phyloP scores from a whole-genome alignment of 1,284 basidiomycete species.

The Termitomyces sp. region DNA sequence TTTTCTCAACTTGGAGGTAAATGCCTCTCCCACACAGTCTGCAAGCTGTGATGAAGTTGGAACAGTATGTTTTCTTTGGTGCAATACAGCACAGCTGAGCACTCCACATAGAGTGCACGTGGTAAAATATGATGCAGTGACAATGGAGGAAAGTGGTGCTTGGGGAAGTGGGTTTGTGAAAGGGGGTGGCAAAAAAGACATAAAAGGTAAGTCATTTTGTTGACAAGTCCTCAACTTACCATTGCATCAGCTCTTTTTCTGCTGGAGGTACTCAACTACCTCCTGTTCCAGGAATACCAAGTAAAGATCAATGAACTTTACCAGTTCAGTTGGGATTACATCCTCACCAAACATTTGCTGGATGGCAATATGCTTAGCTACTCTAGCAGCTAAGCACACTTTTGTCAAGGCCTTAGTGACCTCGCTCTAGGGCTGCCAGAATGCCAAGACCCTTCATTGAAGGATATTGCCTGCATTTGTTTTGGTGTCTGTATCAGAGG shows the following conservation, averaged over 20 bases:
- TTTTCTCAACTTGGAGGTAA: neutral
- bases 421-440: too few relatives aligned
- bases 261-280: too few relatives aligned
- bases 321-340: too few relatives aligned
- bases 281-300: too few relatives aligned
- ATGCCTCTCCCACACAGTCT: neutral
- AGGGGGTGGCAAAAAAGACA: slow-evolving; percentile 2
- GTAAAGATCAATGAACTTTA: too few relatives aligned
- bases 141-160: neutral
- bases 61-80: neutral
- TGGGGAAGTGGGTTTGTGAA: neutral
- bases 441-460: too few relatives aligned
- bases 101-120: neutral
- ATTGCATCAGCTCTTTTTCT: neutral
- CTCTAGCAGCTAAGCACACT: too few relatives aligned
- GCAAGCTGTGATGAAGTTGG: neutral
- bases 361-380: too few relatives aligned
- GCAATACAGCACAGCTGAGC: neutral
- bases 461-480: too few relatives aligned
- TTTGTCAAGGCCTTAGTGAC: too few relatives aligned
- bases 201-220: neutral
- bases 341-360: too few relatives aligned
- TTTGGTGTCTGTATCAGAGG: too few relatives aligned
- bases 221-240: neutral
- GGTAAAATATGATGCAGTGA: neutral